A percentile compares a stretch with the other conserved stretches of the same genome.
These are phyloP conservation scores for Trametes gibbosa DNA, from an alignment of 768 basidiomycete genomes.

Conservation along the genomic window DNA sequence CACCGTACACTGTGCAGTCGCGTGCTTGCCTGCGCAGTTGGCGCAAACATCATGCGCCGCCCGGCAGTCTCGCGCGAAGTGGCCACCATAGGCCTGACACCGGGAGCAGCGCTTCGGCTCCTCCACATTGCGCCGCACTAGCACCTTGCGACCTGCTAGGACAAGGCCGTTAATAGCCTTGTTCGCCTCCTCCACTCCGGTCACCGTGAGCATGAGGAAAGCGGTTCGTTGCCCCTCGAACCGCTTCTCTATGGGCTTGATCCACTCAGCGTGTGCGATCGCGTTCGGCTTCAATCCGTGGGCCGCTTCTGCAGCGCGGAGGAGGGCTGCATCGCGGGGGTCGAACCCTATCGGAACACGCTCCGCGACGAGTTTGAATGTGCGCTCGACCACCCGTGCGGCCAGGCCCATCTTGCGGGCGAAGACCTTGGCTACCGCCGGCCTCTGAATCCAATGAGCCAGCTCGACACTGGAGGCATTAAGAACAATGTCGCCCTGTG, in stretches of 20 bases:
- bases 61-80: constrained; percentile 19
- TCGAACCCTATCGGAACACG: not conserved
- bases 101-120: constrained; percentile 29
- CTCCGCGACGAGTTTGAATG: constrained; percentile 3
- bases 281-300: not conserved
- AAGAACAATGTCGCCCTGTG: not conserved
- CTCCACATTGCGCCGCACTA: constrained; percentile 14
- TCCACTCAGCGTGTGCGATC: constrained; percentile 21
- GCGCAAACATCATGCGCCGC: constrained; percentile 15
- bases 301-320: not conserved
- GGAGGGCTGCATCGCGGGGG: not conserved
- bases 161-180: constrained; percentile 23
- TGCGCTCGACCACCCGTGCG: not conserved
- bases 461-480: not conserved
- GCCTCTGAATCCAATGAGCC: not conserved
- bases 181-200: constrained; percentile 24
- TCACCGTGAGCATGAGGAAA: constrained; percentile 25
- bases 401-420: constrained; percentile 4
- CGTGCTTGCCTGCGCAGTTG: constrained; percentile 22
- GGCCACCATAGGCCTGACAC: constrained; percentile 24
- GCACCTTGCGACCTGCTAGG: constrained; percentile 16
- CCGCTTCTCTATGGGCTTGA: constrained; percentile 26
- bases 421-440: not conserved
- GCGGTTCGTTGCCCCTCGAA: constrained; percentile 21
- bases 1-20: constrained; percentile 18